A percentile compares a stretch with the other conserved stretches of the same genome.
Evolutionary conservation across 1,284 basidiomycete species (phyloP).

Genomic region (Waitea zeae): DNA sequence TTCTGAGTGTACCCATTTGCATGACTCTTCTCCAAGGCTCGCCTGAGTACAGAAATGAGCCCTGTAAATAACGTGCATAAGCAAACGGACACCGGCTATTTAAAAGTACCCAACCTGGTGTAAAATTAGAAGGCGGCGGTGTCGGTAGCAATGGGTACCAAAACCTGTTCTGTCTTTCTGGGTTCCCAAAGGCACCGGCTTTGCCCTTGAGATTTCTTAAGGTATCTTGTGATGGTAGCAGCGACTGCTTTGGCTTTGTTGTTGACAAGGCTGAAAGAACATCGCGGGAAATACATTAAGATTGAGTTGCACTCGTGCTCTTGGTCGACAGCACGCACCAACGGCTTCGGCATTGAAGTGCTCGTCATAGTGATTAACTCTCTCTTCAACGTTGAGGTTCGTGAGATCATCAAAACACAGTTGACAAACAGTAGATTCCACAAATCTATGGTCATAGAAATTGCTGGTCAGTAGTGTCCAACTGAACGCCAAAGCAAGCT

Average conservation of each 20-base stretch:
- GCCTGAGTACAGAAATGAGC: slow-evolving; percentile 46
- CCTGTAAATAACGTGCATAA: slow-evolving; percentile 21
- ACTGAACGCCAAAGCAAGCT: no score
- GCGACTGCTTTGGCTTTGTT: no score
- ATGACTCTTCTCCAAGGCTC: slow-evolving; percentile 33
- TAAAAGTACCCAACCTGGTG: slow-evolving; percentile 52
- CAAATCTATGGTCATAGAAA: background rate
- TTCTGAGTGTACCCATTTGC: slow-evolving; percentile 30
- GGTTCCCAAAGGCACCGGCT: no score
- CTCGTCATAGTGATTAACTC: slow-evolving; percentile 28
- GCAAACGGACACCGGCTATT: slow-evolving; percentile 1
- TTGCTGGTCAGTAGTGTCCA: no score
- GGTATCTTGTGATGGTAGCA: no score
- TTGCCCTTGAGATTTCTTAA: no score
- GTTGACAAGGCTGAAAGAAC: no score
- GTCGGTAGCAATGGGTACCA: slow-evolving; percentile 34
- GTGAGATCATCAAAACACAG: slow-evolving; percentile 27
- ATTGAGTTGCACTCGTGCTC: no score
- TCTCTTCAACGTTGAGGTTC: slow-evolving; percentile 15
- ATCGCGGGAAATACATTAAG: no score
- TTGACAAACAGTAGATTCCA: slow-evolving; percentile 21
- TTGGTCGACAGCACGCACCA: no score
- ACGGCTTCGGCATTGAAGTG: no score
- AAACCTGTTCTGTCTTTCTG: slow-evolving; percentile 30
- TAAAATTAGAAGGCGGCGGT: slow-evolving; percentile 49